These are phyloP conservation scores for Phytophthora idaei DNA, from an alignment of 352 stramenopile species.

Conservation along the genomic window DNA sequence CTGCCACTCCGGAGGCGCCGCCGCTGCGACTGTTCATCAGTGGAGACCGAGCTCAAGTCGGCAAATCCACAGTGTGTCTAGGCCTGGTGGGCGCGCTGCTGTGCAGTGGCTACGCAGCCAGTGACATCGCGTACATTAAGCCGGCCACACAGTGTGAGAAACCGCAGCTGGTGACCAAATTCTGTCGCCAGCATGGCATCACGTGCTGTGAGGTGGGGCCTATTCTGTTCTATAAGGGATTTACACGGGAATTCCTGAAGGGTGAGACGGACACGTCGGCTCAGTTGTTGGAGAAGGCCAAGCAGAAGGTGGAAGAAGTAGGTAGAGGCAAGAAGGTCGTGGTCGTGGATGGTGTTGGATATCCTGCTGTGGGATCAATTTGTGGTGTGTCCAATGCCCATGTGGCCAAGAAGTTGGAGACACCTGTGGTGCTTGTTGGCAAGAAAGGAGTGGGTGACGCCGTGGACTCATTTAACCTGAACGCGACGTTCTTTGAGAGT, in stretches of 20 bases:
- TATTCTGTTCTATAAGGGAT: slow-evolving; percentile 97
- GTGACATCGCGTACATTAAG: slow-evolving; percentile 98
- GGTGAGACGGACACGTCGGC: slow-evolving; percentile 86
- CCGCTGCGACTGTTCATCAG: slow-evolving; percentile 76
- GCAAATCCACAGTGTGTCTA: slow-evolving; percentile 97
- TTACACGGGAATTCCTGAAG: slow-evolving; percentile 96
- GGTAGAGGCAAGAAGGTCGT: slow-evolving; percentile 91
- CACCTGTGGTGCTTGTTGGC: slow-evolving; percentile 94
- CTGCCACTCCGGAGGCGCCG: background rate
- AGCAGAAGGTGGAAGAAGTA: slow-evolving; percentile 89
- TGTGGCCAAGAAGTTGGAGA: slow-evolving; percentile 64
- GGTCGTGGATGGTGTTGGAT: slow-evolving; percentile 97
- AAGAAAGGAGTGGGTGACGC: slow-evolving; percentile 96
- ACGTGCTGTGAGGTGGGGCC: slow-evolving; percentile 90
- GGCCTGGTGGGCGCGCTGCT: slow-evolving; percentile 93
- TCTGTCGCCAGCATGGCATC: slow-evolving; percentile 91
- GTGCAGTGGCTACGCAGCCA: slow-evolving; percentile 54
- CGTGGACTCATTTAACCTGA: slow-evolving; percentile 98
- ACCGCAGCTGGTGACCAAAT: slow-evolving; percentile 93
- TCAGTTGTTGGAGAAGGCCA: slow-evolving; percentile 87
- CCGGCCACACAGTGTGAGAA: slow-evolving; percentile 97
- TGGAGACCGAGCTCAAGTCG: slow-evolving; percentile 90
- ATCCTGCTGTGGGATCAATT: slow-evolving; percentile 90
- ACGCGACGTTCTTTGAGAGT: slow-evolving; percentile 95
- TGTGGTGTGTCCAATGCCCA: slow-evolving; percentile 79